phyloP scores from a whole-genome alignment of 768 basidiomycete genomes.

The Russula sp. region DNA sequence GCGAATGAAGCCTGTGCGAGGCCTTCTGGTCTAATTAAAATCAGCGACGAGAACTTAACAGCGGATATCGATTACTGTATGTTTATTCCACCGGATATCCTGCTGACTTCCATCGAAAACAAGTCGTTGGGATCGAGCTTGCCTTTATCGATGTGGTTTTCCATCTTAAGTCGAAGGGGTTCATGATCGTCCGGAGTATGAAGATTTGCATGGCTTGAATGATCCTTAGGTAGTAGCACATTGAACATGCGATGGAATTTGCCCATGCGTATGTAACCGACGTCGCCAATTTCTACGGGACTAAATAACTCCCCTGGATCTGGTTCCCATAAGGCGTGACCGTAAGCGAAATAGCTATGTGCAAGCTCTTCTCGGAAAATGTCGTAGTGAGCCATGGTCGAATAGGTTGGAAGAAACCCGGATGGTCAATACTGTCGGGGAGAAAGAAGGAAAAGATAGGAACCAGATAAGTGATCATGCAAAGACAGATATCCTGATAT shows the following conservation, averaged over 20 bases:
- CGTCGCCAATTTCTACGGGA: neutral
- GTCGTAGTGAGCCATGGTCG: neutral
- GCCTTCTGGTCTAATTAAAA: neutral
- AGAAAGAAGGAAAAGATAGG: neutral
- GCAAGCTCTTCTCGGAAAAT: neutral
- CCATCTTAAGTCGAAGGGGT: neutral
- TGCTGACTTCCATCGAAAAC: neutral
- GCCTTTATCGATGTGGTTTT: neutral
- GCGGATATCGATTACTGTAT: neutral
- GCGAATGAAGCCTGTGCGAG: neutral
- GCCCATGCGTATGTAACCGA: neutral
- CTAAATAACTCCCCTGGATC: neutral
- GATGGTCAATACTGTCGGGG: neutral
- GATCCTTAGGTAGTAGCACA: neutral
- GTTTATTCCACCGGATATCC: neutral
- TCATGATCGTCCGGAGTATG: neutral
- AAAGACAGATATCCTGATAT: neutral
- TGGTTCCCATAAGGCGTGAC: neutral
- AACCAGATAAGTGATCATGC: neutral
- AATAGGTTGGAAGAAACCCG: neutral
- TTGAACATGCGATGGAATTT: conserved; percentile 1
- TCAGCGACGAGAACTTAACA: neutral
- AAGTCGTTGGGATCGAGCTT: neutral
- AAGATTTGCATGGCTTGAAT: neutral
- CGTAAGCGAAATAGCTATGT: neutral